Conservation (phyloP, 306 rosid genomes). For the Medicago lupulina region DNA sequence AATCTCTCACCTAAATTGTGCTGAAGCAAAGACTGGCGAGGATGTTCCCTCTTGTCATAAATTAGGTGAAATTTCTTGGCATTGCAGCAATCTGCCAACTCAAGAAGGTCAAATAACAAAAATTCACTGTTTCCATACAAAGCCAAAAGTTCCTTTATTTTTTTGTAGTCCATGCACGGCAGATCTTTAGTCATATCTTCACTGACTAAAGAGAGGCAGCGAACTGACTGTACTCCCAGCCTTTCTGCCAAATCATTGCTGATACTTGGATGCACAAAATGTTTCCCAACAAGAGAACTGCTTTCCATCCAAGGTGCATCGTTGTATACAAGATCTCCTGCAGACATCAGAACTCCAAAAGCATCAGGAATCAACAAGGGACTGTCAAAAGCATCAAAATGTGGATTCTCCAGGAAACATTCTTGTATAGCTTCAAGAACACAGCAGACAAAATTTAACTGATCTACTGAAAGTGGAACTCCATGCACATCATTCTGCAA, state of each 20-base stretch:
- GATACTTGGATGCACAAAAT: constrained; percentile 83
- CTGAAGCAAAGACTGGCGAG: constrained; percentile 90
- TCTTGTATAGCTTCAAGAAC: constrained; percentile 93
- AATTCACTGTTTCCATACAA: constrained; percentile 76
- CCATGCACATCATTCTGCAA: constrained; percentile 76
- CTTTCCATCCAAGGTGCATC: constrained; percentile 98
- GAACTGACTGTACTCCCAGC: constrained; percentile 84
- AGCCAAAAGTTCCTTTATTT: constrained; percentile 78
- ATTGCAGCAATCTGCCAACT: constrained; percentile 96
- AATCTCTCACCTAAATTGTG: constrained; percentile 79
- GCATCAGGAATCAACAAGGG: constrained; percentile 82
- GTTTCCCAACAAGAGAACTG: constrained; percentile 72
- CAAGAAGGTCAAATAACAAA: constrained; percentile 90
- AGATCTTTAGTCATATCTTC: constrained; percentile 88
- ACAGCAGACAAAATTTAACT: constrained; percentile 79
- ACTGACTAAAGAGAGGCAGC: constrained; percentile 86
- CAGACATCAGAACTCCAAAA: constrained; percentile 75
- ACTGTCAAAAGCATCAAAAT: constrained; percentile 57
- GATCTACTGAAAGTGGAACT: constrained; percentile 76
- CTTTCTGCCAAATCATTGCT: constrained; percentile 88
- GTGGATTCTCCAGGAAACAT: constrained; percentile 71
- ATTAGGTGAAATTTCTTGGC: constrained; percentile 86
- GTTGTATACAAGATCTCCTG: constrained; percentile 80
- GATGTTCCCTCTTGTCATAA: constrained; percentile 95
- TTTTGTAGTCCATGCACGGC: constrained; percentile 87